Base-by-base conservation (phyloP, 2,329 filamentous ascomycete genomes). In the Xylariales sp. region DNA sequence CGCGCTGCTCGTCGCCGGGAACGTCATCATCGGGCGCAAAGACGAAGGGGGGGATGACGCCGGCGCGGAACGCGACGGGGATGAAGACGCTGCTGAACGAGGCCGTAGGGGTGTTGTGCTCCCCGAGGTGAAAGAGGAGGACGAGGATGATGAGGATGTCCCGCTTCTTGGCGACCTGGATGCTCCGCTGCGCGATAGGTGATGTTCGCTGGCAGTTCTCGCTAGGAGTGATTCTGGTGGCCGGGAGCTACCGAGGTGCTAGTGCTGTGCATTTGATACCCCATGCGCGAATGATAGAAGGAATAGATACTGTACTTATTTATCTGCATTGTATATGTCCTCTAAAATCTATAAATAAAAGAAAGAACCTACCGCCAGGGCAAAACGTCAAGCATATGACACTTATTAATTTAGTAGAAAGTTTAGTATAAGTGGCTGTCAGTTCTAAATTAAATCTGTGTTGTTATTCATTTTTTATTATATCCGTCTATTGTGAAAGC, bases 11-110 rank as follows among this genome's bases (percentile, higher is more conserved):
- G 90, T 94, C 1, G 90, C 86, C 0, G 92, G 92, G 2, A 94
- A 92, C 71, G 91, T 95, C 50, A 90, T 95, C 67, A 91, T 94
- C 70, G 92, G 92, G 2, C 83, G 87, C 63, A 88, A 92, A 57
- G 75, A 75, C n/a, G 75, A 73, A 63, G 28, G 58, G 53, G 60
- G 52, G 8, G 63, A 53, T 12, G 68, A 68, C 7, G 46, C 18
- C 7, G 28, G 18, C 23, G 71, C 57, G 28, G 69, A 72, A 32
- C 66, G 70, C 36, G n/a, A 45, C 5, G 59, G 23, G 30, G 57
- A 3, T n/a, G 46, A 45, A 16, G 32, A 50, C 36, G 49, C 48
- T 1, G 64, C 48, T 18, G 68, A 62, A 18, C 28, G 53, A n/a
- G 61, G 67, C 3, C 23, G 43, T 8, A 62, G 52, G 28, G 55